A percentile compares a stretch with the other conserved stretches of the same genome.
Evolutionary conservation across 257 asterid species (phyloP).

Genomic region (Solanum chmielewskii): DNA sequence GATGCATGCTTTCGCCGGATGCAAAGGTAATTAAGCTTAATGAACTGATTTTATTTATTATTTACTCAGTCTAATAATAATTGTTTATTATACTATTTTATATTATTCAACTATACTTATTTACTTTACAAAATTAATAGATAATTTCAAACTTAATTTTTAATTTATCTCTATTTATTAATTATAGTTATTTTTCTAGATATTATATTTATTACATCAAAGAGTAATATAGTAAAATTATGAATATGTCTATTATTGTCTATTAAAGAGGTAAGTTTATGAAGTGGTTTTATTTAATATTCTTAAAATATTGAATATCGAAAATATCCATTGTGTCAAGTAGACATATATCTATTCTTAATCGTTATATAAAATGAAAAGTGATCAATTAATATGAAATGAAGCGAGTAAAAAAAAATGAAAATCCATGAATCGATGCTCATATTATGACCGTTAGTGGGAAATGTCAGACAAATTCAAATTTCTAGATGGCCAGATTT

Average conservation of each 20-base stretch:
- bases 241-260: neutral
- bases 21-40: neutral
- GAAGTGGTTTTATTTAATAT: neutral
- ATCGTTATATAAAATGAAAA: too few species aligned
- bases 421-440: neutral
- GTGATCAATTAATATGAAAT: neutral
- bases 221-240: too few species aligned
- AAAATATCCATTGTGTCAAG: neutral
- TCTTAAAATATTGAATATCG: too few species aligned
- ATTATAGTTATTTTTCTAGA: too few species aligned
- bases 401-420: fast-evolving
- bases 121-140: neutral
- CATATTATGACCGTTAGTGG: neutral
- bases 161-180: too few species aligned
- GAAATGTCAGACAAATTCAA: neutral
- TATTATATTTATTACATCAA: too few species aligned
- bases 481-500: neutral
- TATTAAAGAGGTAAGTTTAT: too few species aligned
- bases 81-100: too few species aligned
- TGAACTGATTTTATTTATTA: too few species aligned
- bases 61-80: too few species aligned
- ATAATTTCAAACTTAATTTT: too few species aligned
- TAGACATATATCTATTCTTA: neutral
- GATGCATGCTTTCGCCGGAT: neutral
- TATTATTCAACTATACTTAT: fast-evolving